Conservation (phyloP, 2,329 filamentous ascomycete genomes). For the Epichloe hybrida region DNA sequence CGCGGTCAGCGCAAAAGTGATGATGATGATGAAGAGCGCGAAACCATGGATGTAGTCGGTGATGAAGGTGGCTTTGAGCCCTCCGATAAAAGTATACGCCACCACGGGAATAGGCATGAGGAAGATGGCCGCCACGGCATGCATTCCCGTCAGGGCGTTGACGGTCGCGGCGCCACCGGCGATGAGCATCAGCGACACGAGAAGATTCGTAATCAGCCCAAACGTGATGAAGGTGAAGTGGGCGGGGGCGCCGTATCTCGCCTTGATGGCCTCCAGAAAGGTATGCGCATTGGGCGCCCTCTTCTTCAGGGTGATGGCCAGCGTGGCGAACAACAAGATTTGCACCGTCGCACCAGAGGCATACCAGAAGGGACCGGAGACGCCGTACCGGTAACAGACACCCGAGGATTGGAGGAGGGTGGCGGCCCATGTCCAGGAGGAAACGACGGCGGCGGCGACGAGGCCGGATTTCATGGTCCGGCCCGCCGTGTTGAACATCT, state of each 20-base stretch:
- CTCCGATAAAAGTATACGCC: slow-evolving; percentile 62
- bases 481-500: slow-evolving; percentile 85
- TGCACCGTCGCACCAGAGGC: slow-evolving; percentile 66
- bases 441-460: slow-evolving; percentile 80
- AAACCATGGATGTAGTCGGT: slow-evolving; percentile 82
- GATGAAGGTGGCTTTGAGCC: slow-evolving; percentile 77
- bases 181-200: slow-evolving; percentile 80
- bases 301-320: slow-evolving; percentile 81
- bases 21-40: slow-evolving; percentile 69
- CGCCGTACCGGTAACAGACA: slow-evolving; percentile 71
- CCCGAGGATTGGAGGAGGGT: slow-evolving; percentile 66
- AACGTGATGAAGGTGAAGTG: slow-evolving; percentile 75
- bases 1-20: slow-evolving; percentile 70
- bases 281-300: slow-evolving; percentile 78
- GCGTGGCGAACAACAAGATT: slow-evolving; percentile 77
- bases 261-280: slow-evolving; percentile 71
- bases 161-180: slow-evolving; percentile 59
- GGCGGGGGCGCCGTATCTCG: slow-evolving; percentile 57
- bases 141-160: slow-evolving; percentile 27
- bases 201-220: slow-evolving; percentile 69
- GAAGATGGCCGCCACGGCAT: slow-evolving; percentile 56
- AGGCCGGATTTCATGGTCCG: slow-evolving; percentile 80
- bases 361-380: slow-evolving; percentile 48
- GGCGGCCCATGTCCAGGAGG: slow-evolving; percentile 86
- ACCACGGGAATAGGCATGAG: slow-evolving; percentile 27